A percentile compares a stretch with the other conserved stretches of the same genome.
These are phyloP conservation scores for Hansenula sp. DNA, from an alignment of 1,139 yeast genomes.

Conservation along the genomic window DNA sequence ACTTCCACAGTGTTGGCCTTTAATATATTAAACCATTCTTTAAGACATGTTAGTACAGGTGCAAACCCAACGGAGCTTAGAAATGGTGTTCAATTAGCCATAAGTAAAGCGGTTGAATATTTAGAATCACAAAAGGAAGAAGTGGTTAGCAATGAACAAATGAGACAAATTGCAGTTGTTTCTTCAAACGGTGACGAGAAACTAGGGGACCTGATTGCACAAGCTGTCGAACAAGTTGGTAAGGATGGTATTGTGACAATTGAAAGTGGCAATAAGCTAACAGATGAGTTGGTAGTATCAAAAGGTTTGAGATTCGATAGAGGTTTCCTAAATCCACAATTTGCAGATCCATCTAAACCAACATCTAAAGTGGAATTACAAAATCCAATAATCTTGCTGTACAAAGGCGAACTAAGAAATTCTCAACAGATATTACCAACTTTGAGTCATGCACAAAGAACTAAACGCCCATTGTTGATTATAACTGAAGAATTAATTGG, in stretches of 20 bases:
- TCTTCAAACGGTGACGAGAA: slow-evolving; percentile 21
- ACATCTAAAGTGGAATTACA: slow-evolving; percentile 18
- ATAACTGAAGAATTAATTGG: slow-evolving; percentile 21
- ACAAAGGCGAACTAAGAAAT: slow-evolving; percentile 18
- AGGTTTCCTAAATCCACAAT: slow-evolving; percentile 21
- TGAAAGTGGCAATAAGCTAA: slow-evolving; percentile 20
- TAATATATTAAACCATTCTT: slow-evolving; percentile 17
- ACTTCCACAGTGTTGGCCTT: slow-evolving; percentile 23
- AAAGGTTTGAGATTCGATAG: slow-evolving; percentile 22
- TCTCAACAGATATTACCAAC: slow-evolving; percentile 23
- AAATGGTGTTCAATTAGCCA: slow-evolving; percentile 19
- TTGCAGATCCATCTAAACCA: slow-evolving; percentile 19
- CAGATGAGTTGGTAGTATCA: slow-evolving; percentile 19
- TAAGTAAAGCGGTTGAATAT: slow-evolving; percentile 13
- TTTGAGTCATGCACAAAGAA: slow-evolving; percentile 20
- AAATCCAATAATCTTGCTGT: slow-evolving; percentile 20
- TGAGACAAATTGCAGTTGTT: slow-evolving; percentile 22
- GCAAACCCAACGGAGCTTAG: slow-evolving; percentile 21
- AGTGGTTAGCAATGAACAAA: slow-evolving; percentile 17
- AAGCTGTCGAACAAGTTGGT: slow-evolving; percentile 24
- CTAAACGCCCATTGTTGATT: slow-evolving; percentile 18
- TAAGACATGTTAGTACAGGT: slow-evolving; percentile 21
- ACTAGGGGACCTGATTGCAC: slow-evolving; percentile 18
- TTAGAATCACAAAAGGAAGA: slow-evolving; percentile 16
- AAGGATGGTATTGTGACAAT: slow-evolving; percentile 23